Percentiles rank a stretch among this genome's conserved stretches.
phyloP scores from a whole-genome alignment of 2,329 filamentous ascomycete species.

The Fusarium abutilonis region DNA sequence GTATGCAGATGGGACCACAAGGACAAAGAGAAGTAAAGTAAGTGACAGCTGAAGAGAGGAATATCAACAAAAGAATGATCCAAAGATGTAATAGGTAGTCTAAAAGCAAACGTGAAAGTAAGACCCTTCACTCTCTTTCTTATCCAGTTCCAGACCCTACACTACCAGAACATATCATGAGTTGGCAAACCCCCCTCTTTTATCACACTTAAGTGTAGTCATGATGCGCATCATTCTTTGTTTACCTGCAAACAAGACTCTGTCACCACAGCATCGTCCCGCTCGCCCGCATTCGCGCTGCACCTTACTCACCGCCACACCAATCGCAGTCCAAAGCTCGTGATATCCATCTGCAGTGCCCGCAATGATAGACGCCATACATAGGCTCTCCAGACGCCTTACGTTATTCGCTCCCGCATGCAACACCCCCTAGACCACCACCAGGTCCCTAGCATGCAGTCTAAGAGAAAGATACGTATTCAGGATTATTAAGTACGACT shows the following conservation, averaged over 20 bases:
- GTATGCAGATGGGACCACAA: conserved; percentile 2
- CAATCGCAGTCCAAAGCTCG: conserved; percentile 34
- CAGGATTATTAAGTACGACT: too few relatives aligned
- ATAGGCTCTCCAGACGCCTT: neutral
- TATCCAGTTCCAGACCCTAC: neutral
- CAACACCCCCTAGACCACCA: neutral
- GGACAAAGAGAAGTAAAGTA: neutral
- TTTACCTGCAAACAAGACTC: conserved; percentile 43
- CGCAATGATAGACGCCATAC: conserved; percentile 15
- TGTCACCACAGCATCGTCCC: conserved; percentile 44
- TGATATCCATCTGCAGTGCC: conserved; percentile 20
- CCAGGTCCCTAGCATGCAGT: neutral
- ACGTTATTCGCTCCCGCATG: conserved; percentile 26
- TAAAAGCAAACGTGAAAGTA: neutral
- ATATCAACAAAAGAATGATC: conserved; percentile 5
- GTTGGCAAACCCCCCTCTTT: conserved; percentile 9
- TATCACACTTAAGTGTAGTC: conserved; percentile 27
- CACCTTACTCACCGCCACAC: conserved; percentile 39
- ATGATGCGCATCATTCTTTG: conserved; percentile 40
- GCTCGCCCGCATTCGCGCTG: conserved; percentile 30
- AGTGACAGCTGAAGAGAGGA: neutral
- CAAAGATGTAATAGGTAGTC: neutral
- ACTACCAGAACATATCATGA: neutral
- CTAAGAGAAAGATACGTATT: too few relatives aligned
- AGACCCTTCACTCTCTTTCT: neutral